These are phyloP conservation scores for Fusarium pseudonygamai DNA, from an alignment of 2,329 filamentous ascomycete species.

Conservation along the genomic window DNA sequence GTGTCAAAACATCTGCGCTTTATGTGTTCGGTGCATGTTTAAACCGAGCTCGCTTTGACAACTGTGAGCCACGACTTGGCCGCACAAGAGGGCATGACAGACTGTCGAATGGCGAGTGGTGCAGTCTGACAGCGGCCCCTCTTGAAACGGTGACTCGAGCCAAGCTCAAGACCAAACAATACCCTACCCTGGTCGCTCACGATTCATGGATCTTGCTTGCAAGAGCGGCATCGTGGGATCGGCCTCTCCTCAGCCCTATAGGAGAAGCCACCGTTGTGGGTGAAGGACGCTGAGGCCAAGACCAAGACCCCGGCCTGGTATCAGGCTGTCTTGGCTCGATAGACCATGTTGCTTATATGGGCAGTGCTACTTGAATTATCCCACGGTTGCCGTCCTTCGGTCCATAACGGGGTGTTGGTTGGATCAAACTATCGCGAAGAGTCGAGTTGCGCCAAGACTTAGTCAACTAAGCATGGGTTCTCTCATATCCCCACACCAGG, in stretches of 20 bases:
- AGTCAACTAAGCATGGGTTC: conserved; percentile 9
- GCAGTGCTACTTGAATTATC: not conserved
- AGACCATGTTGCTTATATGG: not conserved
- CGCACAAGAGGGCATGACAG: conserved; percentile 1
- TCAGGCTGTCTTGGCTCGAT: not conserved
- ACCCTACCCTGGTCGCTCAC: conserved; percentile 18
- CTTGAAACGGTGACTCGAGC: conserved; percentile 4
- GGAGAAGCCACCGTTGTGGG: conserved; percentile 5
- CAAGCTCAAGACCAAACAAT: conserved; percentile 3
- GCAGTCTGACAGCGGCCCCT: conserved; percentile 27
- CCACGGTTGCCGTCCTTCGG: not conserved
- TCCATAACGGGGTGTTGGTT: not conserved
- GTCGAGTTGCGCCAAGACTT: conserved; percentile 17
- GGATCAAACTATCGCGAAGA: conserved; percentile 5
- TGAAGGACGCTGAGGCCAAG: not conserved
- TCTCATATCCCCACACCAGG: conserved; percentile 17
- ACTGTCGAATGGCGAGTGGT: conserved; percentile 15
- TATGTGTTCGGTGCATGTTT: not conserved
- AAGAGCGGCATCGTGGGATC: conserved; percentile 18
- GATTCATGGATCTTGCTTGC: conserved; percentile 33
- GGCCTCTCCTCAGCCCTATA: conserved; percentile 31
- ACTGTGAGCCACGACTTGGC: not conserved
- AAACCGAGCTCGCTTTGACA: not conserved
- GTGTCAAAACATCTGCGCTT: not conserved
- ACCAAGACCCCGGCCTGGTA: not conserved